phyloP scores from a whole-genome alignment of 495 filamentous ascomycete species.

The Collariella sp. region DNA sequence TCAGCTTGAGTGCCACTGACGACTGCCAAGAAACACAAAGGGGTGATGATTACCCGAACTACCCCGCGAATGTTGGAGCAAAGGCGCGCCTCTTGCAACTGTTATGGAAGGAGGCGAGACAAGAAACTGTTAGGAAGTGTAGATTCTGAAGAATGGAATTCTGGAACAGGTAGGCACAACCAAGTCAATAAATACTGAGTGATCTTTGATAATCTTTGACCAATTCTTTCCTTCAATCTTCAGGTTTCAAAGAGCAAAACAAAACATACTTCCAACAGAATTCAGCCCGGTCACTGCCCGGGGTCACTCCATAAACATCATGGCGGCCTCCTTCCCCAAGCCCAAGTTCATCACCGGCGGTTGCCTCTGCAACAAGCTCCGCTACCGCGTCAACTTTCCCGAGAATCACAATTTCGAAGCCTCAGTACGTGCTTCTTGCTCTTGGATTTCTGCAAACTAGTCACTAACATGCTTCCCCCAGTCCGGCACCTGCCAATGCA shows the following conservation, averaged over 20 bases:
- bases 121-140: too few relatives aligned
- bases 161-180: too few relatives aligned
- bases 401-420: conserved; percentile 28
- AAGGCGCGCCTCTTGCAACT: background rate
- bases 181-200: too few relatives aligned
- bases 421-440: conserved; percentile 14
- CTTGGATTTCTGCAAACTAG: background rate
- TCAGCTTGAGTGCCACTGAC: background rate
- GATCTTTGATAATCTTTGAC: too few relatives aligned
- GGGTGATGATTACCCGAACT: background rate
- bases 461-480: conserved; percentile 6
- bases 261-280: background rate
- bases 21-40: background rate
- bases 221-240: background rate
- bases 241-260: background rate
- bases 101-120: background rate
- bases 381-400: conserved; percentile 31
- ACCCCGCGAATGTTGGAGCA: background rate
- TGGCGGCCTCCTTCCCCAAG: conserved; percentile 15
- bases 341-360: conserved; percentile 33
- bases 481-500: conserved; percentile 35
- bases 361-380: conserved; percentile 32
- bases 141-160: background rate
- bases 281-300: background rate
- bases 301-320: background rate